Evolutionary conservation across 2,329 filamentous ascomycete genomes (phyloP).

Genomic region (Stemphylium lycopersici): DNA sequence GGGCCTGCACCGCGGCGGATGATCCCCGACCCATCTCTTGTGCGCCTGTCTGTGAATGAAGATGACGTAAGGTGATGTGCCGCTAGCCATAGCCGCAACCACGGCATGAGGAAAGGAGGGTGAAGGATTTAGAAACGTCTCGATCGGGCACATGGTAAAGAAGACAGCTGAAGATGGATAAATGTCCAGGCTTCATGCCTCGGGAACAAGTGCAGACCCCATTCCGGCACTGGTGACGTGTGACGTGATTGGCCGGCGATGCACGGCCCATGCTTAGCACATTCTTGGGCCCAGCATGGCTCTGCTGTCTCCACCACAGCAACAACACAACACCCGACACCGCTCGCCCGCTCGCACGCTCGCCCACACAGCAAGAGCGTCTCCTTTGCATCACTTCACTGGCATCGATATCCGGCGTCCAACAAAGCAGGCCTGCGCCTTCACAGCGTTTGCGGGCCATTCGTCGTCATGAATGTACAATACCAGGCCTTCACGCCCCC

Average conservation of each 20-base stretch:
- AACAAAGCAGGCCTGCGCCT: conserved; percentile 19
- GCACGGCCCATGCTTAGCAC: background rate
- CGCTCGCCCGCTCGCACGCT: conserved; percentile 6
- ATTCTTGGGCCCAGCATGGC: conserved; percentile 18
- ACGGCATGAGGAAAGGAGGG: too few relatives aligned
- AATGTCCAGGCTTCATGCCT: too few relatives aligned
- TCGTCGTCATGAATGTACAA: conserved; percentile 64
- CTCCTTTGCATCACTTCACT: conserved; percentile 2
- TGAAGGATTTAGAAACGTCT: too few relatives aligned
- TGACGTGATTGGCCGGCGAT: conserved; percentile 12
- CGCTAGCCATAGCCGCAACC: too few relatives aligned
- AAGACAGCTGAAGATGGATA: too few relatives aligned
- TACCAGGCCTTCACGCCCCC: conserved; percentile 66
- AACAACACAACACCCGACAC: conserved; percentile 27
- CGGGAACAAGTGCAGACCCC: too few relatives aligned
- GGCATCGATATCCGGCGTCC: conserved; percentile 4
- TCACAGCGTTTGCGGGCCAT: conserved; percentile 30
- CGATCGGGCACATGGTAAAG: too few relatives aligned
- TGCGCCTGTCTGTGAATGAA: background rate
- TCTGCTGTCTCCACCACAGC: conserved; percentile 26
- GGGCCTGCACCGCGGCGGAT: conserved; percentile 19
- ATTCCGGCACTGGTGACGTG: conserved; percentile 6
- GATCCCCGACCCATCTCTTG: conserved; percentile 30
- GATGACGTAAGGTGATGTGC: background rate
- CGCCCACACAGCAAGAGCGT: conserved; percentile 6